These are phyloP conservation scores for Fusarium dimerum DNA, from an alignment of 2,329 filamentous ascomycete species.

Conservation along the genomic window DNA sequence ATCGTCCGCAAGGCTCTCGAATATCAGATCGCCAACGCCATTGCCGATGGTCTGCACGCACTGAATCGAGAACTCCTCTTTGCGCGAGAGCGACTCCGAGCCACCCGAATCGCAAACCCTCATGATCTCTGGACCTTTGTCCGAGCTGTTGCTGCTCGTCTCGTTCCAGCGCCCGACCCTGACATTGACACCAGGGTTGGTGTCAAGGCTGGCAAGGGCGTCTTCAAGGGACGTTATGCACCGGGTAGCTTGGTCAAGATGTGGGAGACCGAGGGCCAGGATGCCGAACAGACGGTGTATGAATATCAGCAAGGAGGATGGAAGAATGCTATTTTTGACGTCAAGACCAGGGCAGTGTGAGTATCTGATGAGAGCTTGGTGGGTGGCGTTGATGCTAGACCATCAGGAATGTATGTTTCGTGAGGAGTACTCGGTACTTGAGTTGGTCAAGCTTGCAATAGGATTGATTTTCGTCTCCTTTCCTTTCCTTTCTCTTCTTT, in stretches of 20 bases:
- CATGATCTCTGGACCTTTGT: conserved; percentile 80
- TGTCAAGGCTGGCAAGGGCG: conserved; percentile 55
- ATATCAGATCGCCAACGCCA: conserved; percentile 70
- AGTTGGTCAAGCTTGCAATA: not conserved
- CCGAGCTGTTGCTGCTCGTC: conserved; percentile 75
- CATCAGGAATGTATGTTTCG: not conserved
- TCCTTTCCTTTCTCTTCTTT: not conserved
- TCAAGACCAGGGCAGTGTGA: conserved; percentile 37
- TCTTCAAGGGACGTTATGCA: conserved; percentile 84
- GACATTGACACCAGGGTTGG: conserved; percentile 76
- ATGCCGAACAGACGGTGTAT: conserved; percentile 72
- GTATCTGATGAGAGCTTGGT: not conserved
- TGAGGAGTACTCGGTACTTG: not conserved
- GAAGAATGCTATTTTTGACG: conserved; percentile 81
- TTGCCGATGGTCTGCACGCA: conserved; percentile 68
- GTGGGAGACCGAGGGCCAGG: conserved; percentile 79
- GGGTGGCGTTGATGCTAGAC: conserved; percentile 1
- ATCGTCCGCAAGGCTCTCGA: conserved; percentile 80
- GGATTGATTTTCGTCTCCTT: not conserved
- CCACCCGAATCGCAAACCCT: conserved; percentile 78
- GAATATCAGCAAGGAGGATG: conserved; percentile 73
- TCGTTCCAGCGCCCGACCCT: conserved; percentile 71
- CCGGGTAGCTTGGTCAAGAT: conserved; percentile 86
- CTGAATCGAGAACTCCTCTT: conserved; percentile 86
- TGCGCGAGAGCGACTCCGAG: conserved; percentile 81